phyloP scores from a whole-genome alignment of 257 asterid genomes.

The Voacanga thouarsii region DNA sequence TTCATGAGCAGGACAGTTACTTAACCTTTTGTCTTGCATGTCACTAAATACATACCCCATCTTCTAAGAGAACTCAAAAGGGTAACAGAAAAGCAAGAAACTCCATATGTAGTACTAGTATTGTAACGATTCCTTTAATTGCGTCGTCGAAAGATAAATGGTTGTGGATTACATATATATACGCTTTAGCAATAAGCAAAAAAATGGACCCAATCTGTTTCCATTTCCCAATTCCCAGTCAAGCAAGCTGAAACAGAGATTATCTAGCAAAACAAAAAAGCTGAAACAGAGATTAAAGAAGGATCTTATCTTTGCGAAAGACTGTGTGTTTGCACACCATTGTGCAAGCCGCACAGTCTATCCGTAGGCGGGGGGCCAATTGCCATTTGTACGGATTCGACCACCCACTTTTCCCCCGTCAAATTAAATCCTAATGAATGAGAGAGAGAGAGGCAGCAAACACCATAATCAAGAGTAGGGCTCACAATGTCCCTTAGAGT shows the following conservation, averaged over 20 bases:
- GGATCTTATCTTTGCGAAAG: too few relatives aligned
- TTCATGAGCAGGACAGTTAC: not conserved
- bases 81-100: not conserved
- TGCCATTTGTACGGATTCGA: not conserved
- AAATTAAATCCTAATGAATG: not conserved
- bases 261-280: too few relatives aligned
- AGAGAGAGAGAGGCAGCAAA: not conserved
- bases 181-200: too few relatives aligned
- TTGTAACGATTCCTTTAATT: not conserved
- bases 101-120: not conserved
- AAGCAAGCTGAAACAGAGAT: too few relatives aligned
- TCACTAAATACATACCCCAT: not conserved
- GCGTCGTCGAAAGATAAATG: too few relatives aligned
- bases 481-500: slow-evolving; percentile 1
- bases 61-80: not conserved
- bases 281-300: too few relatives aligned
- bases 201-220: too few relatives aligned
- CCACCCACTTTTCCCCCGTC: not conserved
- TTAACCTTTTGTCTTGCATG: not conserved
- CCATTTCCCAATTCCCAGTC: too few relatives aligned
- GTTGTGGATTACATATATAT: too few relatives aligned
- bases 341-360: too few relatives aligned
- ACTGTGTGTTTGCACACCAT: too few relatives aligned
- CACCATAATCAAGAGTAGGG: not conserved
- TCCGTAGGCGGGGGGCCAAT: not conserved